phyloP scores from a whole-genome alignment of 2,329 filamentous ascomycete genomes.

The Sporothrix curviconia region DNA sequence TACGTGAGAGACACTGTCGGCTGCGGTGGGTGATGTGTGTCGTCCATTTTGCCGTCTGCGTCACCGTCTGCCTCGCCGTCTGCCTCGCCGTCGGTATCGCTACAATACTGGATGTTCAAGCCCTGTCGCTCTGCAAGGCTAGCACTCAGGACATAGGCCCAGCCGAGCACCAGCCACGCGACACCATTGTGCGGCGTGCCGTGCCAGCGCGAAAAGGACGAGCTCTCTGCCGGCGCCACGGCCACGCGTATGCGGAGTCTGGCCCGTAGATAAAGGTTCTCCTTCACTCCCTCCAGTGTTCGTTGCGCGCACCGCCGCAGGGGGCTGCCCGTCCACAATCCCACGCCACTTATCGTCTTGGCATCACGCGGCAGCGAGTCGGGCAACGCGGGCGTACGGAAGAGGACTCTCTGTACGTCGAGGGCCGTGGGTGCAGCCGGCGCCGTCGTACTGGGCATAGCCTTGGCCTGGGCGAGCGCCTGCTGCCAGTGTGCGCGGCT shows the following conservation, averaged over 20 bases:
- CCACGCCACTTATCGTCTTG: neutral
- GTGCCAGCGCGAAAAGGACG: constrained; percentile 8
- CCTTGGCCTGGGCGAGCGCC: neutral
- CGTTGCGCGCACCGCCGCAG: neutral
- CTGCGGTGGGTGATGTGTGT: too few species aligned
- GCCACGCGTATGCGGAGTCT: neutral
- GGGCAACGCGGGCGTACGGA: neutral
- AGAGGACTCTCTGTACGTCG: neutral
- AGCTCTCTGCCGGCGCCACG: neutral
- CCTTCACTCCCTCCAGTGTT: neutral
- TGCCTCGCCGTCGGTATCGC: neutral
- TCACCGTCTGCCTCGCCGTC: too few species aligned
- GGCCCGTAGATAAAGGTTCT: neutral
- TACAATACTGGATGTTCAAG: neutral
- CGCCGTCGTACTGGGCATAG: neutral
- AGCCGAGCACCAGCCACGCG: constrained; percentile 13
- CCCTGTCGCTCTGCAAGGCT: constrained; percentile 14
- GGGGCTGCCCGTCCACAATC: neutral
- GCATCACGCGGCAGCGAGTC: neutral
- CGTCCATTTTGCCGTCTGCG: too few species aligned
- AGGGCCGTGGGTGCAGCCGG: neutral
- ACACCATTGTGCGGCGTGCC: constrained; percentile 15
- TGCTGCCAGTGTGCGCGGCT: neutral
- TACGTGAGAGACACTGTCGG: neutral
- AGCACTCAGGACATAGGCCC: constrained; percentile 14